Conservation (phyloP, 257 asterid genomes). For the Craterostigma plantagineum region DNA sequence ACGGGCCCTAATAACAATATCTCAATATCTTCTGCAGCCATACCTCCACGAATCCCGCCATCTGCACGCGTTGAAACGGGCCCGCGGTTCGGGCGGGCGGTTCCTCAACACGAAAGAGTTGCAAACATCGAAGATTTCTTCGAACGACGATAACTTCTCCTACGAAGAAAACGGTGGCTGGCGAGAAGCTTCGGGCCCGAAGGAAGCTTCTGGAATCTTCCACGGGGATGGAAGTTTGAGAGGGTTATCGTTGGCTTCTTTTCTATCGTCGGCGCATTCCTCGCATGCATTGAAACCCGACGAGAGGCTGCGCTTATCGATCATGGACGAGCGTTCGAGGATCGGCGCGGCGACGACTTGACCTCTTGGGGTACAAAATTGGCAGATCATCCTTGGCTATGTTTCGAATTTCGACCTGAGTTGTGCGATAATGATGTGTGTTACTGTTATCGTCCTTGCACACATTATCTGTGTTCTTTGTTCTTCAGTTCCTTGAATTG, state of each 20-base stretch:
- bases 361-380: slow-evolving; percentile 7
- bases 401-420: no score
- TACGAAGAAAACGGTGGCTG: slow-evolving; percentile 8
- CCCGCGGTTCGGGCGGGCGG: slow-evolving; percentile 58
- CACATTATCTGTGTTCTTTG: no score
- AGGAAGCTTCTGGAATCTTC: no score
- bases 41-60: slow-evolving; percentile 13
- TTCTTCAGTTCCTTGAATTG: no score
- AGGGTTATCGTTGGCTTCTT: no score
- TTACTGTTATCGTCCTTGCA: no score
- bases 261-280: no score
- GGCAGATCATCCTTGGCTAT: slow-evolving; percentile 97
- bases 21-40: no score
- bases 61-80: slow-evolving; percentile 45
- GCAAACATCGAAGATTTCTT: slow-evolving; percentile 10
- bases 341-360: slow-evolving; percentile 16
- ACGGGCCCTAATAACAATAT: no score
- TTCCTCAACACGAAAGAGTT: slow-evolving; percentile 32
- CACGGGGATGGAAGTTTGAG: no score
- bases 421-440: no score
- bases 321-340: slow-evolving; percentile 14
- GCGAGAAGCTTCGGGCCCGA: slow-evolving; percentile 1
- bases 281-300: slow-evolving; percentile 8
- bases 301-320: slow-evolving; percentile 18
- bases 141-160: background rate